Evolutionary conservation across 768 basidiomycete genomes (phyloP).

Genomic region (Fibroporia radiculosa): DNA sequence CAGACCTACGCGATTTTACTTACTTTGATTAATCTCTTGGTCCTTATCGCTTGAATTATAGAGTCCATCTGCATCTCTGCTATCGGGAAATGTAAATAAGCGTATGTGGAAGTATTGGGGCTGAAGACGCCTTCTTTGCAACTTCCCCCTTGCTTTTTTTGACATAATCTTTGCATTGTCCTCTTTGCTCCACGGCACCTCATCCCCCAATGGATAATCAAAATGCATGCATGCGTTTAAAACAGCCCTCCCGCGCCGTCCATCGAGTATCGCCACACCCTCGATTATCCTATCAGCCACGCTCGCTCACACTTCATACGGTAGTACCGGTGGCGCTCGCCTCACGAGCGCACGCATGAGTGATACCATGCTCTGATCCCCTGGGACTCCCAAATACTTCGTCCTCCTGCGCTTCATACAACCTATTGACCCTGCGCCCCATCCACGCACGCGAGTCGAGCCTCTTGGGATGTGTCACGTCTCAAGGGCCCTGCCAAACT

Average conservation of each 20-base stretch:
- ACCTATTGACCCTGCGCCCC: constrained; percentile 2
- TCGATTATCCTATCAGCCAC: constrained; percentile 79
- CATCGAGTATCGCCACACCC: constrained; percentile 56
- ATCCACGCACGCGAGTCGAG: constrained; percentile 57
- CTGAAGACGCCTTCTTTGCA: no score
- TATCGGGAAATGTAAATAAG: no score
- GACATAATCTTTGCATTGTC: constrained; percentile 40
- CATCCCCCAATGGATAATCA: constrained; percentile 87
- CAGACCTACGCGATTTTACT: no score
- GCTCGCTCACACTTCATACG: constrained; percentile 92
- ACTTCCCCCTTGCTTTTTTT: constrained; percentile 23
- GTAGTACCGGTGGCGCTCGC: constrained; percentile 61
- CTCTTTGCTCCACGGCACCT: constrained; percentile 70
- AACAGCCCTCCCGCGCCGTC: constrained; percentile 37
- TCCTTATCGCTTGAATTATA: no score
- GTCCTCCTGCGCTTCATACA: constrained; percentile 16
- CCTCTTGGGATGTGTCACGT: constrained; percentile 39
- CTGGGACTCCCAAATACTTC: constrained; percentile 43
- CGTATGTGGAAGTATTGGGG: no score
- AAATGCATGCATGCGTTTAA: constrained; percentile 66
- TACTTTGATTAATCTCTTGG: no score
- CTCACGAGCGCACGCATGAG: constrained; percentile 82
- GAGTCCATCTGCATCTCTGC: no score
- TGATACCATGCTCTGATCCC: constrained; percentile 77
- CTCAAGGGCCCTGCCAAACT: constrained; percentile 30